These are phyloP conservation scores for Thermothielavioides terrestris DNA, from an alignment of 495 filamentous ascomycete genomes.

Conservation along the genomic window DNA sequence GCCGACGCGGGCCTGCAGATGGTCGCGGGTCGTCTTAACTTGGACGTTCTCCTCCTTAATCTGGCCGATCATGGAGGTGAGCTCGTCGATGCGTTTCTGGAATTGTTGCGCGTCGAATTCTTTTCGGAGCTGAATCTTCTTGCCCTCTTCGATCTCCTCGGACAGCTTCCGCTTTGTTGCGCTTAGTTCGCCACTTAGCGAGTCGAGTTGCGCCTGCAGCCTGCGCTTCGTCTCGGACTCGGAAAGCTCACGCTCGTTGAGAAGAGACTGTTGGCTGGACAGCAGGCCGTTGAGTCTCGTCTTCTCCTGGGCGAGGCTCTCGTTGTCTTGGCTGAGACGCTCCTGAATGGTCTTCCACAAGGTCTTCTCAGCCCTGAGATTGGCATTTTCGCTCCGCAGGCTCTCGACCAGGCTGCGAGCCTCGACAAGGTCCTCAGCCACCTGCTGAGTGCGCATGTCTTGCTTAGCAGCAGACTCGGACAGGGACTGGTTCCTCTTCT, in stretches of 20 bases:
- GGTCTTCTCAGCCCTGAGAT: constrained; percentile 85
- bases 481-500: constrained; percentile 64
- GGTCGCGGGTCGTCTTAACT: constrained; percentile 75
- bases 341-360: constrained; percentile 88
- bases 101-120: constrained; percentile 81
- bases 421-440: constrained; percentile 87
- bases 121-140: constrained; percentile 67
- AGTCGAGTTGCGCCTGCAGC: constrained; percentile 66
- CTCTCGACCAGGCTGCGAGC: constrained; percentile 72
- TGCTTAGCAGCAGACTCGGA: constrained; percentile 80
- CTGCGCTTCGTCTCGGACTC: constrained; percentile 74
- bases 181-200: constrained; percentile 66
- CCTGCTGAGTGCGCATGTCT: constrained; percentile 80
- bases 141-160: constrained; percentile 72
- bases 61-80: constrained; percentile 66
- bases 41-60: constrained; percentile 75
- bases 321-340: constrained; percentile 76
- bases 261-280: constrained; percentile 69
- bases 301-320: constrained; percentile 73
- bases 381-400: constrained; percentile 81
- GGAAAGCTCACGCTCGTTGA: constrained; percentile 81
- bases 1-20: constrained; percentile 76
- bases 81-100: constrained; percentile 83
- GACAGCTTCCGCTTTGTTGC: constrained; percentile 74
- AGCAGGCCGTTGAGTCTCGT: constrained; percentile 70